Evolutionary conservation across 1,284 basidiomycete genomes (phyloP), one percentile per base, ranked within the genome.

Genomic region (Caloboletus inedulis): DNA sequence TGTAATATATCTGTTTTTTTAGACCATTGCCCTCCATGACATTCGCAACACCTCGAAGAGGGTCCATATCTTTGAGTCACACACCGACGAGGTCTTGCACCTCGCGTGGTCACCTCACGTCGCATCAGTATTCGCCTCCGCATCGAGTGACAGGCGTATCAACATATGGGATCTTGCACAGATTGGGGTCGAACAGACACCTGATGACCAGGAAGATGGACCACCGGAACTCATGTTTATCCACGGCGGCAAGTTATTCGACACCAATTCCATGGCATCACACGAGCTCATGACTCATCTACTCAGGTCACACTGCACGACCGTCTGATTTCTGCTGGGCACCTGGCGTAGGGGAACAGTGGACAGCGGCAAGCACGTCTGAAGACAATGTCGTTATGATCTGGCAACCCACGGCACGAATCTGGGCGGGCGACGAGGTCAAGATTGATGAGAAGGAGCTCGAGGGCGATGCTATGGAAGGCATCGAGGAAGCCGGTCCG

Each of bases 171-270:
- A 99, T 74, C 73, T 98, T 47, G 82, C 86, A 35, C 84, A 89
- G 59, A 98, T 99, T 59, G 96, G 96, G 1, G 84, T 89, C 47
- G 97, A 99, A 71, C 96, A 99, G 70, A 93, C 92, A 1, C 95
- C 96, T 3, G 96, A 99, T 62, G 96, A 99, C 66, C 91, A 94
- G 47, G 97, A 99, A 71, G 96, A 99, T 66, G 96, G 97, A 59
- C 86, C 97, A 4, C 95, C 96, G 4, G 94, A 98, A 70, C 74
- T 97, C 53, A 73, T 97, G 59, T 98, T 98, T 69, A 82, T 96
- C 43, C 94, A 97, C 62, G 94, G 94, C 61, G 92, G 90, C 83
- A 73, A 51, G 51, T 42, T 18, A 7, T 59, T 33, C 29, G 27
- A 41, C 42, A 31, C 52, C 23, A 13, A 36, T 43, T 23, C 7